Conservation (phyloP, 805 yeast species). For the Scheffersomyces ergatensis region DNA sequence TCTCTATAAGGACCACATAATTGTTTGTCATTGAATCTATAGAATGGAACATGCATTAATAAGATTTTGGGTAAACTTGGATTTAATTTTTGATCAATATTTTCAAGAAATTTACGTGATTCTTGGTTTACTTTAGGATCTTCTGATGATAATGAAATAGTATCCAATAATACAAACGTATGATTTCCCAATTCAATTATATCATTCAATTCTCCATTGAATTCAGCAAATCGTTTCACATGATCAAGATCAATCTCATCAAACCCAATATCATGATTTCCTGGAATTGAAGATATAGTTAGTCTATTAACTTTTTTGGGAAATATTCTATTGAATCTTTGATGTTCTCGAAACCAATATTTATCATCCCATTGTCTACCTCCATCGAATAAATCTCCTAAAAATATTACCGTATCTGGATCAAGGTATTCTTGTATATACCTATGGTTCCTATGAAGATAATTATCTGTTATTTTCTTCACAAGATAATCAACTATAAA, state of each 20-base stretch:
- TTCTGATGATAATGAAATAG: conserved; percentile 72
- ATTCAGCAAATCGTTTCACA: conserved; percentile 59
- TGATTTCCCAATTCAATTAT: conserved; percentile 63
- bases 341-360: conserved; percentile 67
- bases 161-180: conserved; percentile 70
- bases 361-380: conserved; percentile 80
- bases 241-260: conserved; percentile 65
- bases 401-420: conserved; percentile 74
- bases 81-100: conserved; percentile 15
- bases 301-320: conserved; percentile 48
- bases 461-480: conserved; percentile 66
- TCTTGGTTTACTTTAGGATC: conserved; percentile 44
- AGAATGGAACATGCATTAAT: conserved; percentile 86
- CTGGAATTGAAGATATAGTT: conserved; percentile 54
- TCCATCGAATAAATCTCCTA: conserved; percentile 94
- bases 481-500: conserved; percentile 51
- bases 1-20: conserved; percentile 80
- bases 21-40: conserved; percentile 59
- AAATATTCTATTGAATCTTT: conserved; percentile 67
- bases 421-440: conserved; percentile 53
- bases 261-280: conserved; percentile 96
- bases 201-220: conserved; percentile 71
- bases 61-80: conserved; percentile 58
- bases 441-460: conserved; percentile 73
- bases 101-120: conserved; percentile 53